Conservation (phyloP, 2,329 filamentous ascomycete species). For the Harringtonia lauricola region DNA sequence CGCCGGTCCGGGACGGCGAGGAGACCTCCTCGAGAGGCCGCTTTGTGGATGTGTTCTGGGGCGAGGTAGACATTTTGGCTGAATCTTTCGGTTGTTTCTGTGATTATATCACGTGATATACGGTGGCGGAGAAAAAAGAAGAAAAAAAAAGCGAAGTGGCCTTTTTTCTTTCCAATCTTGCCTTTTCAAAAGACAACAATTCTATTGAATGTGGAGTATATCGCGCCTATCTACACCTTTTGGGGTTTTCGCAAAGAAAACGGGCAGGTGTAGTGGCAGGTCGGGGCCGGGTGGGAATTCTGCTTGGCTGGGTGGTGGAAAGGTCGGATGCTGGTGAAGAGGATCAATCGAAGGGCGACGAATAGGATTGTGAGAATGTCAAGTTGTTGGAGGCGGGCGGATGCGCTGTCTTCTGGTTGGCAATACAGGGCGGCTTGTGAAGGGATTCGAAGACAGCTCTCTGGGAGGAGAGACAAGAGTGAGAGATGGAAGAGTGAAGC, state of each 20-base stretch:
- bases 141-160: conserved; percentile 26
- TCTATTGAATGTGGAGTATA: conserved; percentile 29
- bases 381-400: not conserved
- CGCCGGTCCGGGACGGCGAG: conserved; percentile 79
- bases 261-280: conserved; percentile 69
- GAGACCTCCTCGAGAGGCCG: conserved; percentile 95
- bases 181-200: conserved; percentile 2
- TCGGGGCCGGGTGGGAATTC: conserved; percentile 18
- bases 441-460: conserved; percentile 8
- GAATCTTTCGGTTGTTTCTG: conserved; percentile 22
- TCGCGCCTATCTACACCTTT: conserved; percentile 67
- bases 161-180: conserved; percentile 24
- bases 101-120: conserved; percentile 3
- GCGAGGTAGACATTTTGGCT: conserved; percentile 58
- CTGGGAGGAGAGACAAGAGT: not conserved
- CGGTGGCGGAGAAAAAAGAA: not conserved
- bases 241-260: conserved; percentile 80
- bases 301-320: conserved; percentile 4
- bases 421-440: conserved; percentile 3
- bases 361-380: not conserved
- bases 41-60: conserved; percentile 61
- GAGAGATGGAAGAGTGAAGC: not conserved
- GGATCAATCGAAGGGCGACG: not conserved
- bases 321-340: conserved; percentile 12
- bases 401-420: not conserved